Conservation (phyloP, 129 eudicot genomes). For the Flaveria trinervia region DNA sequence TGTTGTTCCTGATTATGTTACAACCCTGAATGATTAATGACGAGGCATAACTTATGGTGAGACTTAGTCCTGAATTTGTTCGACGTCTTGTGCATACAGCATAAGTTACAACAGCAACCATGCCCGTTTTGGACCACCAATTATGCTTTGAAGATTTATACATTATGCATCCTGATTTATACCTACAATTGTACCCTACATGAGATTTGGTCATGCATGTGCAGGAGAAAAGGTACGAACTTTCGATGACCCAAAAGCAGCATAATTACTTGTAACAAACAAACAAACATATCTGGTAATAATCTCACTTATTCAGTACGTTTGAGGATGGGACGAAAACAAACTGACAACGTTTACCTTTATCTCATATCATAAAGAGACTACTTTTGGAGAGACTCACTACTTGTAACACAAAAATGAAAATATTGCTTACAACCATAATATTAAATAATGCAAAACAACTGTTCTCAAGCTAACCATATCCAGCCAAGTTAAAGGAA, state of each 20-base stretch:
- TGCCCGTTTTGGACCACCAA: neutral
- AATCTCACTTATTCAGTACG: no score
- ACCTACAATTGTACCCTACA: neutral
- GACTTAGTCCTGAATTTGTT: no score
- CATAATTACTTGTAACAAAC: neutral
- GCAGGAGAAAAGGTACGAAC: neutral
- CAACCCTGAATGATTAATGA: no score
- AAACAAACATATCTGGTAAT: neutral
- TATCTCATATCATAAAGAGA: no score
- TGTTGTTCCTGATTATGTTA: no score
- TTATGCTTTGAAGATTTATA: neutral
- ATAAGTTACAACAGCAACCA: neutral
- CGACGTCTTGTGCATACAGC: no score
- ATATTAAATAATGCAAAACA: slow-evolving; percentile 33
- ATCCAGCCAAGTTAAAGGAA: slow-evolving; percentile 31
- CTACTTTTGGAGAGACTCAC: neutral
- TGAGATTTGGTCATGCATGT: neutral
- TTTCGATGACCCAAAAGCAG: neutral
- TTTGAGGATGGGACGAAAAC: no score
- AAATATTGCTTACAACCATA: slow-evolving; percentile 28
- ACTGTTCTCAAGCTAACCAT: slow-evolving; percentile 31
- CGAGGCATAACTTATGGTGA: no score
- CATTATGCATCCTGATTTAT: neutral
- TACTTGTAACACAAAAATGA: slow-evolving; percentile 8
- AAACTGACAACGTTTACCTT: no score